Base-by-base conservation (phyloP, 1,284 basidiomycete species). In the Boletus smithii region DNA sequence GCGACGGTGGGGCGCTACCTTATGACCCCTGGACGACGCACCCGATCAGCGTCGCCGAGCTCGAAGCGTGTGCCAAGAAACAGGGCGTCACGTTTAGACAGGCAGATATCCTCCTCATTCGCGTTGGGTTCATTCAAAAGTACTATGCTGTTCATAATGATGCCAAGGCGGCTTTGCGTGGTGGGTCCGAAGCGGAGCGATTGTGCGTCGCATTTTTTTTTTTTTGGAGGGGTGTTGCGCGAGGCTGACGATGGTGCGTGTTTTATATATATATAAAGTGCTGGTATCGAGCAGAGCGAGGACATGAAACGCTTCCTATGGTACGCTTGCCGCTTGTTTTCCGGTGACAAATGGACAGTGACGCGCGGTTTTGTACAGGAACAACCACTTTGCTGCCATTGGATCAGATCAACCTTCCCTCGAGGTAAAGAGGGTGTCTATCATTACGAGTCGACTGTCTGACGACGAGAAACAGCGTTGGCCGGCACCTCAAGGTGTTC, bases 341-440 rank as follows among this genome's bases (percentile, higher is more conserved):
- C 5, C n/a, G 14, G 8, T 17, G 8, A 16, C 2, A 24, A 16
- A 34, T 2, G 8, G 9, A 32, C 4, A 14, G 0, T 13, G 8
- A n/a, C 23, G 16, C 3, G 17, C 48, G 31, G 55, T 5, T 47
- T 46, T 22, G 29, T 22, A 38, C 49, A 87, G 85, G 86, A 74
- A 88, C 66, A 84, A 88, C 58, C 85, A 88, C 61, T 87, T 88
- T 61, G 81, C 85, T 1, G 84, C 85, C 4, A 62, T 87, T 32
- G 85, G 83, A 3, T 48, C 18, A 3, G 85, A 88, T 66, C 79
- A 83, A 55, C 86, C 86, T n/a, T 68, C 82, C 3, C 66, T 88
- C 41, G 85, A 86, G 76, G 83, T 82, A 36, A 35, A 10, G 33
- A 22, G 16, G 10, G 18, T 16, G 18, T 31, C n/a, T 9, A 26